Conservation (phyloP, 495 filamentous ascomycete genomes). For the Sphaerosporella brunnea region DNA sequence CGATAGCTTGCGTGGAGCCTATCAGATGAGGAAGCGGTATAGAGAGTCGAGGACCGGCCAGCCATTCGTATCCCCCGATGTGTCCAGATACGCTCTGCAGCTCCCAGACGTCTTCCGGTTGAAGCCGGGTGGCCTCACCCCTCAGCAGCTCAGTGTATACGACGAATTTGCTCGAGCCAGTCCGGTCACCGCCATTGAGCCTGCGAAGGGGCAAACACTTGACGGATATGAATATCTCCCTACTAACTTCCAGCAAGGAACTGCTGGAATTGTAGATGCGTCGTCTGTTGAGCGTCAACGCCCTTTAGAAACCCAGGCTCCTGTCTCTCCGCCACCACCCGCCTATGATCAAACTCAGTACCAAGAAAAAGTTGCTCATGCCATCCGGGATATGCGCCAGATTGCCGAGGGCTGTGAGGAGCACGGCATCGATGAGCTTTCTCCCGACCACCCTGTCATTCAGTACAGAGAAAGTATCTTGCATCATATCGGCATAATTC, state of each 20-base stretch:
- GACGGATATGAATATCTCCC: conserved; percentile 9
- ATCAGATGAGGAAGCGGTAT: conserved; percentile 58
- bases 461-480: conserved; percentile 19
- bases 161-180: conserved; percentile 56
- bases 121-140: conserved; percentile 58
- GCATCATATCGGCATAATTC: conserved; percentile 12
- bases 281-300: conserved; percentile 3
- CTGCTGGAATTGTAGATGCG: conserved; percentile 1
- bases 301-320: neutral
- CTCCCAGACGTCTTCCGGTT: conserved; percentile 84
- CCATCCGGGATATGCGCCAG: conserved; percentile 13
- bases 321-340: neutral
- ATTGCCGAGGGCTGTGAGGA: conserved; percentile 14
- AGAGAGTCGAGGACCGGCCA: conserved; percentile 52
- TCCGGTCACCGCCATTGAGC: neutral
- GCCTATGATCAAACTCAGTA: neutral
- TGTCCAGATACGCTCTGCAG: conserved; percentile 70
- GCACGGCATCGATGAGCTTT: conserved; percentile 22
- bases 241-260: conserved; percentile 4
- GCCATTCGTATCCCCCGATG: conserved; percentile 51
- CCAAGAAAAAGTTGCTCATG: neutral
- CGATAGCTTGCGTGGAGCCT: conserved; percentile 59
- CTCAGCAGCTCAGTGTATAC: conserved; percentile 86
- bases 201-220: neutral
- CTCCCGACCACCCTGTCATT: conserved; percentile 18